These are phyloP conservation scores for Trichoderma semiorbis DNA, from an alignment of 2,329 filamentous ascomycete genomes.

Conservation along the genomic window DNA sequence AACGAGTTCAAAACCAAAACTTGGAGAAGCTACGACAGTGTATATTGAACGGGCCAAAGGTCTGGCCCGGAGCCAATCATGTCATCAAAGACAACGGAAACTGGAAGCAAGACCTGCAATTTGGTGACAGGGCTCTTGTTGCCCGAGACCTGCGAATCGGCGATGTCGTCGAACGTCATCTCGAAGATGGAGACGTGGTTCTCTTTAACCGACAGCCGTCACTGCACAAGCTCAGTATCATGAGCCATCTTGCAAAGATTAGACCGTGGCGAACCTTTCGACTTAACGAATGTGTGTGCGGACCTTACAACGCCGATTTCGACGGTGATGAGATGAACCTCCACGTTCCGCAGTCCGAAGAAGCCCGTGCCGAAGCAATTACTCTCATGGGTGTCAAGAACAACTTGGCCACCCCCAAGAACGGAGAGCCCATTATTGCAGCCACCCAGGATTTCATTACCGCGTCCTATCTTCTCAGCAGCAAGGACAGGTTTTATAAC, in stretches of 20 bases:
- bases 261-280: constrained; percentile 94
- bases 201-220: constrained; percentile 98
- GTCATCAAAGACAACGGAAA: constrained; percentile 64
- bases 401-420: constrained; percentile 93
- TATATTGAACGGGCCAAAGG: constrained; percentile 69
- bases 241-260: constrained; percentile 90
- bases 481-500: constrained; percentile 91
- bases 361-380: constrained; percentile 90
- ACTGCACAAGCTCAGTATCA: constrained; percentile 96
- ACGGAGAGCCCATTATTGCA: constrained; percentile 95
- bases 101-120: constrained; percentile 73
- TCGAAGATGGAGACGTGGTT: constrained; percentile 93
- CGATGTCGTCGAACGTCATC: constrained; percentile 88
- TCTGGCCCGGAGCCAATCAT: constrained; percentile 85
- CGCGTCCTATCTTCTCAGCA: constrained; percentile 83
- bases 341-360: constrained; percentile 96
- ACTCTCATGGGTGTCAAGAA: constrained; percentile 97
- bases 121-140: constrained; percentile 66
- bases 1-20: constrained; percentile 81
- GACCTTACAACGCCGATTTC: constrained; percentile 98
- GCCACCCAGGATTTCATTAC: constrained; percentile 99
- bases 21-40: constrained; percentile 74
- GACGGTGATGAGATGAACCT: constrained; percentile 99
- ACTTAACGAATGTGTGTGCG: constrained; percentile 96
- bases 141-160: constrained; percentile 74